A percentile compares a stretch with the other conserved stretches of the same genome.
These are phyloP conservation scores for Erythrophleum fordii DNA, from an alignment of 306 rosid genomes.

Conservation along the genomic window DNA sequence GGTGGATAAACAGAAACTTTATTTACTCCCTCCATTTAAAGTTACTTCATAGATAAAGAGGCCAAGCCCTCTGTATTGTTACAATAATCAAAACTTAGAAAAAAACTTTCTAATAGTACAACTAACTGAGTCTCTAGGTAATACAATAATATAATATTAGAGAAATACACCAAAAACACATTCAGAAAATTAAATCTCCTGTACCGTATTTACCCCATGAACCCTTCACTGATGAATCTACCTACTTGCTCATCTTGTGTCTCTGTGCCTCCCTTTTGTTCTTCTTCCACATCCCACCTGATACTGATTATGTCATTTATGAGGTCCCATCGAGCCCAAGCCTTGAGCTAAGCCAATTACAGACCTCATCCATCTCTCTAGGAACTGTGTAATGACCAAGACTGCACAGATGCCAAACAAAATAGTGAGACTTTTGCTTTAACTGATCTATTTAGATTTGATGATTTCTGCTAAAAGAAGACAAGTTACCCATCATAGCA, in stretches of 20 bases:
- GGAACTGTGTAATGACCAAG: conserved; percentile 97
- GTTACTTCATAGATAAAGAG: conserved; percentile 36
- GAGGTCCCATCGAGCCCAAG: conserved; percentile 76
- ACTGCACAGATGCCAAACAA: conserved; percentile 58
- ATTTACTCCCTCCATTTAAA: conserved; percentile 4
- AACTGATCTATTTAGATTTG: not conserved
- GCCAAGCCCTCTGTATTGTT: conserved; percentile 37
- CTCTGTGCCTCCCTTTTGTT: conserved; percentile 34
- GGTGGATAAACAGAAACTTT: not conserved
- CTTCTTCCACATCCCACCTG: conserved; percentile 37
- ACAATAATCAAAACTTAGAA: conserved; percentile 21
- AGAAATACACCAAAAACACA: conserved; percentile 48
- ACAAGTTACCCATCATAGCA: conserved; percentile 77
- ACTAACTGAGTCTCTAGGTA: conserved; percentile 37
- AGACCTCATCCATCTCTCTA: conserved; percentile 95
- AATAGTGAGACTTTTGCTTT: conserved; percentile 11
- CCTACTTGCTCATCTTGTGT: conserved; percentile 46
- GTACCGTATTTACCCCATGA: conserved; percentile 51
- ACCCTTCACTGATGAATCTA: conserved; percentile 45
- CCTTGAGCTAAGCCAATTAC: conserved; percentile 82
- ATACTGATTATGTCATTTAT: conserved; percentile 25
- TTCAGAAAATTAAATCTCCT: conserved; percentile 48
- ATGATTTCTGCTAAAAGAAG: not conserved
- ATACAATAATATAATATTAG: conserved; percentile 41
- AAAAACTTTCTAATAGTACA: conserved; percentile 32